Evolutionary conservation across 2,329 filamentous ascomycete genomes (phyloP), one percentile per base, ranked within the genome.

Genomic region (Epichloe coenophiala): DNA sequence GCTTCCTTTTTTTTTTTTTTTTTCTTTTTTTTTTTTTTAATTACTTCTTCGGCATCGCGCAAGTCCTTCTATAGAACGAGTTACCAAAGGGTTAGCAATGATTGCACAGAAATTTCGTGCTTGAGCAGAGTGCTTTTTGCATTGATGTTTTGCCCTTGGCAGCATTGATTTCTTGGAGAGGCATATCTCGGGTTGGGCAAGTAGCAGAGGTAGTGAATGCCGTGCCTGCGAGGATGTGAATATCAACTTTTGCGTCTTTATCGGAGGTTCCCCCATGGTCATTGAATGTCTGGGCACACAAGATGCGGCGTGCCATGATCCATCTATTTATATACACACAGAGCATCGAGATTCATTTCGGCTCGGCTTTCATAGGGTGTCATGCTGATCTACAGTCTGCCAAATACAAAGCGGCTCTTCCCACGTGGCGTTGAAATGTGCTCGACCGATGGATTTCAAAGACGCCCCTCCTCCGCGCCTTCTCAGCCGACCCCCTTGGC

Each of bases 1-100:
- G 7, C 27, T 8, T 27, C 27, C 27, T 7, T 1, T 27, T 8
- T 27, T 8, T 21, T 21, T 21, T 27, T 27, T 27, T 21, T 21
- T 19, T 19, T 19, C n/a, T n/a, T n/a, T n/a, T n/a, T n/a, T n/a
- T n/a, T 21, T 4, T 17, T 17, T 17, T 17, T 17, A 17, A 17
- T 17, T 21, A 4, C 21, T 21, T 27, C 27, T 27, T 27, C 27
- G 27, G 27, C 27, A 27, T 27, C 7, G 27, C 27, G 27, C 7
- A 8, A 27, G 27, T 27, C 27, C 71, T 9, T 74, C 71, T 37
- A 56, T 75, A 9, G 53, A 57, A n/a, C 55, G 66, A 42, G 63
- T 71, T 35, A 51, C 61, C 0, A 54, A 61, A 4, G 54, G 58
- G 1, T 53, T 70, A 44, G 56, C 54, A 2, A 50, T 47, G 1